Percentiles rank a stretch among this genome's conserved stretches.
Conservation (phyloP, 345 rosid genomes). For the Raphanus raphanistrum region DNA sequence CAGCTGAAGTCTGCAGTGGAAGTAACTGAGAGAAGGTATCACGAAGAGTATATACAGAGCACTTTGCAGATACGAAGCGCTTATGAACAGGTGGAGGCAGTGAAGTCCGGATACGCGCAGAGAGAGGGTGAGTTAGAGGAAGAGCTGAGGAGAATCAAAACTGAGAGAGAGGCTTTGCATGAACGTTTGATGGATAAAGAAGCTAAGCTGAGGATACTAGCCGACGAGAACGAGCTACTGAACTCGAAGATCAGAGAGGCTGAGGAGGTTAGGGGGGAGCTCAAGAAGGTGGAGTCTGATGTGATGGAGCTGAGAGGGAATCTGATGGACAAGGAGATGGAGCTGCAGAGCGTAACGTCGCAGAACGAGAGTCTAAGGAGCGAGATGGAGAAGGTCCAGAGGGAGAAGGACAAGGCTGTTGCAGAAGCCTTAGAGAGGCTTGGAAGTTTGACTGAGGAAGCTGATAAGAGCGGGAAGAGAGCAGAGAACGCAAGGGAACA, state of each 20-base stretch:
- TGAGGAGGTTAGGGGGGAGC: neutral
- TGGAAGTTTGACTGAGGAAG: slow-evolving; percentile 62
- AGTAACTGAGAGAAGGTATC: slow-evolving; percentile 76
- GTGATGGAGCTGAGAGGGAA: slow-evolving; percentile 14
- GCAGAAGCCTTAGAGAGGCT: slow-evolving; percentile 71
- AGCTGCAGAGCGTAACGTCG: slow-evolving; percentile 48
- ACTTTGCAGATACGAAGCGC: slow-evolving; percentile 82
- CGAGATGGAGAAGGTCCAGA: slow-evolving; percentile 53
- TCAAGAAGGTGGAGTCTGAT: neutral
- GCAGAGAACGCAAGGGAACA: slow-evolving; percentile 62
- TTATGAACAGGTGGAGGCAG: slow-evolving; percentile 67
- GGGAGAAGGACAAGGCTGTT: slow-evolving; percentile 50
- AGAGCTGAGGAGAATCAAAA: slow-evolving; percentile 50
- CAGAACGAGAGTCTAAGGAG: slow-evolving; percentile 57
- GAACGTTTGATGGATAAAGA: slow-evolving; percentile 61
- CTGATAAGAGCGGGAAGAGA: slow-evolving; percentile 66
- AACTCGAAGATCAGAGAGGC: slow-evolving; percentile 47
- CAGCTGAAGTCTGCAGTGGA: slow-evolving; percentile 70
- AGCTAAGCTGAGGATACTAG: slow-evolving; percentile 49
- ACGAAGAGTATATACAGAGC: slow-evolving; percentile 86
- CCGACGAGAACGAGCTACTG: slow-evolving; percentile 53
- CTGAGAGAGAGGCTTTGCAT: slow-evolving; percentile 54
- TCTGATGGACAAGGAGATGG: slow-evolving; percentile 53
- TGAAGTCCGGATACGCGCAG: slow-evolving; percentile 53
- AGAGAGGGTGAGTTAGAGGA: slow-evolving; percentile 58